Conservation (phyloP, 257 asterid genomes). For the Orobanche coerulescens region DNA sequence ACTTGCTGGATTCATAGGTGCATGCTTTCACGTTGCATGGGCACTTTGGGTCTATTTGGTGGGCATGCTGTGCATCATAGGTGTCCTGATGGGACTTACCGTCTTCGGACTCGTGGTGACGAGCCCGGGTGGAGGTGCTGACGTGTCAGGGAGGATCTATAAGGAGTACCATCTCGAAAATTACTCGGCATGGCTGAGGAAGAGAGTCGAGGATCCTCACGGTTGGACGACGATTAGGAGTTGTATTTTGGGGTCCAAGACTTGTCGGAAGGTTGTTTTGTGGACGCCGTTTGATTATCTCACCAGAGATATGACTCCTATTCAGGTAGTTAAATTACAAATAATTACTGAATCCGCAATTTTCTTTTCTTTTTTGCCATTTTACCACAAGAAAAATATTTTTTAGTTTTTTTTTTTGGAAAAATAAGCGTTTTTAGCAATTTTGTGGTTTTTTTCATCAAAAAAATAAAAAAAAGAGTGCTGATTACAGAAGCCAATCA, state of each 20-base stretch:
- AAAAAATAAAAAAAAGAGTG: too few species aligned
- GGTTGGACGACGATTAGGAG: conserved; percentile 61
- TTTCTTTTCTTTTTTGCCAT: neutral
- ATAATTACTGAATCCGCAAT: too few species aligned
- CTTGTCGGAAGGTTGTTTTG: conserved; percentile 51
- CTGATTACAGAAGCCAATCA: too few species aligned
- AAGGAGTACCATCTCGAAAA: conserved; percentile 53
- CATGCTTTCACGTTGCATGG: conserved; percentile 91
- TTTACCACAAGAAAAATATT: too few species aligned
- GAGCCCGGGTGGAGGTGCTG: conserved; percentile 56
- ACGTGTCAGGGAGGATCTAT: conserved; percentile 56
- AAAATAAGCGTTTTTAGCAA: too few species aligned
- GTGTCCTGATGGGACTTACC: conserved; percentile 54
- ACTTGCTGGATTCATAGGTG: conserved; percentile 84
- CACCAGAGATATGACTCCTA: conserved; percentile 62
- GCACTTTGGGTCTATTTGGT: conserved; percentile 76
- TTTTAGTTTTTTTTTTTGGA: too few species aligned
- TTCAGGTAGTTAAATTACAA: too few species aligned
- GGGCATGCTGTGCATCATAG: conserved; percentile 70
- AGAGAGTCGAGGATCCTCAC: conserved; percentile 45
- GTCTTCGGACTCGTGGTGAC: conserved; percentile 83
- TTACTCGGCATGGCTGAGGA: conserved; percentile 78
- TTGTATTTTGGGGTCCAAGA: conserved; percentile 70
- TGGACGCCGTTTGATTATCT: conserved; percentile 85
- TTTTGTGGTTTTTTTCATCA: too few species aligned